Base-by-base conservation (phyloP, 805 yeast species). In the Metschnikowia reukaufii region DNA sequence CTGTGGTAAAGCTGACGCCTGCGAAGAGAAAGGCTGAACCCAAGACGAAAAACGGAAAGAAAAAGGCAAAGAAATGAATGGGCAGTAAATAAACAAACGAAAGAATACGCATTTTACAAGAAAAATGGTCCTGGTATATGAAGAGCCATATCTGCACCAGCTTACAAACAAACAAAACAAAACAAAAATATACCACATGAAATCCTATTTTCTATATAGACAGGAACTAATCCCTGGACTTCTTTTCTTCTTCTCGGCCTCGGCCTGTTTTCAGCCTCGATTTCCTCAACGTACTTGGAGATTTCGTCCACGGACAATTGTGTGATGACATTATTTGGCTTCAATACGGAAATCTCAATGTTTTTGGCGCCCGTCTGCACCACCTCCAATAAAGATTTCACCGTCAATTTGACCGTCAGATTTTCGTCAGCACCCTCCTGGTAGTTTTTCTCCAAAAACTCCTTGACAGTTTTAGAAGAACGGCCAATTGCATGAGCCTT, bases 311-410 rank as follows among this genome's bases (percentile, higher is more conserved):
- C 77, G 15, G 81, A 69, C 61, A 91, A 76, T 45, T 72, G 69
- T 52, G 78, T 77, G 56, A 88, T 78, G 32, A 75, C 67, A 56
- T 77, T 71, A 43, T 80, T 82, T 25, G 97, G 87, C 51, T 80
- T 81, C 79, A 92, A 82, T 32, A 94, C 84, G 4, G 95, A 86
- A 42, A 94, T 83, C 70, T 94, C 99, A 63, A 94, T 91, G 67
- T 94, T 94, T 65, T 88, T 88, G 37, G 97, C 95, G 35, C 99
- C 99, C 2, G 97, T 91, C 72, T 94, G 98, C 19, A 94, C 99
- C 41, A 94, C 97, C 67, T 94, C 99, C 58, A 94, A 76, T 58
- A 94, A 75, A 15, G 96, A 83, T 72, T 87, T 88, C 42, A 94
- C 82, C 2, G 97, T 82, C 60, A 94, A 81, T 57, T 82, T 82